These are phyloP conservation scores for Rhinocladiella mackenziei DNA, from an alignment of 2,329 filamentous ascomycete species.

Conservation along the genomic window DNA sequence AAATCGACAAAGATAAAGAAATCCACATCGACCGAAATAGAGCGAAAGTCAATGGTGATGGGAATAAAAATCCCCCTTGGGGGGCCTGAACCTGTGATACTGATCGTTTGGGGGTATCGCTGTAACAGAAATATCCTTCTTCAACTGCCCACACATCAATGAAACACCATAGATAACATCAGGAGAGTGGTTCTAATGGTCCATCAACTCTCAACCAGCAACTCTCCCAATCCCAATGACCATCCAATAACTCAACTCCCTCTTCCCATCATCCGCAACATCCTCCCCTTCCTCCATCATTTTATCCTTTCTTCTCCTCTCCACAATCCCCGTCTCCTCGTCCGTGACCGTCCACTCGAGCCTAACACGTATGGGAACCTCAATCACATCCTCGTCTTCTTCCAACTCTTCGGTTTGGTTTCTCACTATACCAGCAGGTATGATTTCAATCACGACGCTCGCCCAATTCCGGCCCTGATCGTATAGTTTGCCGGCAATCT, in stretches of 20 bases:
- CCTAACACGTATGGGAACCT: slow-evolving; percentile 91
- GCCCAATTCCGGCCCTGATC: slow-evolving; percentile 92
- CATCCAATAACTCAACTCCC: slow-evolving; percentile 93
- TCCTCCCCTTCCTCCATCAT: slow-evolving; percentile 40
- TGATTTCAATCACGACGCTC: slow-evolving; percentile 84
- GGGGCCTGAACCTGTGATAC: no score
- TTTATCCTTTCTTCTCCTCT: slow-evolving; percentile 33
- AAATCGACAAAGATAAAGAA: no score
- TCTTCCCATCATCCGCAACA: slow-evolving; percentile 68
- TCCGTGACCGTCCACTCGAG: slow-evolving; percentile 67
- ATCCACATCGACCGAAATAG: no score
- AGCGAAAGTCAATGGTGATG: no score
- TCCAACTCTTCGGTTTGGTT: slow-evolving; percentile 33
- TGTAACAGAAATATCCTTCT: no score
- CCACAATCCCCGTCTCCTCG: slow-evolving; percentile 46
- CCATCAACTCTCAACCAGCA: slow-evolving; percentile 30
- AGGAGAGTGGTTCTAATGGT: no score
- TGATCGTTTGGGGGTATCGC: no score
- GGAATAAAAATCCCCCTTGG: no score
- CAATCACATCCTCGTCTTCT: slow-evolving; percentile 63
- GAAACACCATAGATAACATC: no score
- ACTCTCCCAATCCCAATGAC: slow-evolving; percentile 85
- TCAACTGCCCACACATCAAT: no score
- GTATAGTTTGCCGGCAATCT: slow-evolving; percentile 94
- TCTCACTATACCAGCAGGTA: slow-evolving; percentile 51